Base-by-base conservation (phyloP, 306 rosid species). In the Cucumis hystrix region DNA sequence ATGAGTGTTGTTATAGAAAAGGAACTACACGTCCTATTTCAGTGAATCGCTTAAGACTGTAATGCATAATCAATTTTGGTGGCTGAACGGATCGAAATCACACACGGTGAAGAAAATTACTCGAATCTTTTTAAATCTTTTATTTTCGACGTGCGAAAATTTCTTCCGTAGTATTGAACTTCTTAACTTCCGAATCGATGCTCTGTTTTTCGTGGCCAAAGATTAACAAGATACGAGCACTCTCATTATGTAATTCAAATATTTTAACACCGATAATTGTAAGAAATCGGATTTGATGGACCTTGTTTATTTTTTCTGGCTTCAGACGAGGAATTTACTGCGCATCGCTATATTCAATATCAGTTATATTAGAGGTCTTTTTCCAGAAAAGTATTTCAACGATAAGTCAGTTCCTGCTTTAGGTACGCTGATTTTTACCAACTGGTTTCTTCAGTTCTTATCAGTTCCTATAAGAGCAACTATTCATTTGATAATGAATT, bases 351-450 rank as follows among this genome's bases (percentile, higher is more conserved):
- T 95, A 77, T 95, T 90, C 88, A 95, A 90, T 60, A 92, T 95
- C 83, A 94, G 97, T 80, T 95, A 92, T 84, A 92, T 92, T 87
- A 83, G 98, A 90, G 98, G 98, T 66, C 91, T 92, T 72, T 95
- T 92, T 67, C 97, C 98, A 41, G 98, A 94, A 79, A 92, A 92
- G 87, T 95, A 92, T 73, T 95, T 95, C 87, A 90, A 89, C 57
- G 98, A 95, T 64, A 92, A 95, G 78, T 88, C 96, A 68, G 96
- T 95, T 84, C 92, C 97, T 11, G 97, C 98, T 63, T 82, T 95
- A 82, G 98, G 98, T 95, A 87, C 76, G 74, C 45, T 41, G 25
- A 20, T 20, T 74, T 52, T 58, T 20, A 61, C 16, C 65, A n/a
- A 18, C 70, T 25, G 4, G 15, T 63, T 66, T 45, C 59, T 51